These are phyloP conservation scores for Sporodiniella umbellata DNA, from an alignment of 371 early-diverging fungal species.

Conservation along the genomic window DNA sequence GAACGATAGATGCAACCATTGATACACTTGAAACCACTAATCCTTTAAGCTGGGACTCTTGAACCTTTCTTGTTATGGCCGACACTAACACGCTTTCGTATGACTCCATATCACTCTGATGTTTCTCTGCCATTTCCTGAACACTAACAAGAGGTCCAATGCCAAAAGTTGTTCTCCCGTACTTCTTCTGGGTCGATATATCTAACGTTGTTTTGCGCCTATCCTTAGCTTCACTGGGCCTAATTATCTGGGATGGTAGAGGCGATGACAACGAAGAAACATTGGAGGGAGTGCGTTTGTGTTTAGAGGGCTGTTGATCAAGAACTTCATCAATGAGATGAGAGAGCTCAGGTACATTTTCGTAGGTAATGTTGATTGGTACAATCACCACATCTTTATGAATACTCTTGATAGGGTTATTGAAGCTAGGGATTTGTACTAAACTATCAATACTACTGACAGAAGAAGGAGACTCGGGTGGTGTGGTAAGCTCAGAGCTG, in stretches of 20 bases:
- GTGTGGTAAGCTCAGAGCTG: conserved; percentile 24
- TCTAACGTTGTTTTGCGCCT: conserved; percentile 26
- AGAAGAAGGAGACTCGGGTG: conserved; percentile 36
- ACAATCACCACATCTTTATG: conserved; percentile 43
- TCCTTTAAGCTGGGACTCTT: conserved; percentile 36
- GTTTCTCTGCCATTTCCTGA: conserved; percentile 33
- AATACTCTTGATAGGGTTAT: conserved; percentile 1
- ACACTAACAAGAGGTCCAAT: conserved; percentile 44
- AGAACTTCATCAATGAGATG: conserved; percentile 39
- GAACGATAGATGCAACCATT: conserved; percentile 34
- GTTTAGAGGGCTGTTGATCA: conserved; percentile 32
- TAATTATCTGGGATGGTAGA: conserved; percentile 9
- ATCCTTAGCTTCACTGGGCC: conserved; percentile 48
- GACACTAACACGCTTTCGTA: conserved; percentile 23
- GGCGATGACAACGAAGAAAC: background rate
- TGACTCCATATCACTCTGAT: conserved; percentile 10
- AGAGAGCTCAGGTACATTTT: conserved; percentile 42
- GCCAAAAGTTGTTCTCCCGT: conserved; percentile 38
- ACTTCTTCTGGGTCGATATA: conserved; percentile 18
- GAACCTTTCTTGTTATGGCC: conserved; percentile 32
- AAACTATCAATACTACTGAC: conserved; percentile 32
- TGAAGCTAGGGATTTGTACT: background rate
- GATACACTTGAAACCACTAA: conserved; percentile 39
- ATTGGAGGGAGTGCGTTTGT: conserved; percentile 7
- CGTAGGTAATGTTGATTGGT: conserved; percentile 49